Evolutionary conservation across 2,329 filamentous ascomycete genomes (phyloP).

Genomic region (Nakataea oryzae): DNA sequence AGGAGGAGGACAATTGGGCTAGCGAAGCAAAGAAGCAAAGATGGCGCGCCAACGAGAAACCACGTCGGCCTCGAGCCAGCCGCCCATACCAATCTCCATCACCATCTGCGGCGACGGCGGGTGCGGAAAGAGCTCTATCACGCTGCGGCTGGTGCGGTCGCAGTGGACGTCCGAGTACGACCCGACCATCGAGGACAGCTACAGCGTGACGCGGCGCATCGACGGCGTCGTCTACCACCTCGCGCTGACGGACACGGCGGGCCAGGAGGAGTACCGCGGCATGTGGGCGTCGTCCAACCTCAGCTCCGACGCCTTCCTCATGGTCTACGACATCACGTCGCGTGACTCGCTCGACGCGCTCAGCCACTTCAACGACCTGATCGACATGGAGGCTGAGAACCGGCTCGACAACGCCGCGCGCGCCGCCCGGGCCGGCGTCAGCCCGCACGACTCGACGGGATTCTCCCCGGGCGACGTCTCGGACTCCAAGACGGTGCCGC

Average conservation of each 20-base stretch:
- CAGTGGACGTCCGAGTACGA: constrained; percentile 81
- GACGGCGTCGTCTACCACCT: constrained; percentile 76
- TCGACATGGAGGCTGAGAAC: constrained; percentile 71
- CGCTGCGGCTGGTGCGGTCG: constrained; percentile 68
- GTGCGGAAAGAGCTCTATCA: constrained; percentile 78
- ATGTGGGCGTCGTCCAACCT: constrained; percentile 78
- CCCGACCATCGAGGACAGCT: constrained; percentile 75
- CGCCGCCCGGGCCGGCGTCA: constrained; percentile 32
- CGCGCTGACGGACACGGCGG: constrained; percentile 70
- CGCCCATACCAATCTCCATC: constrained; percentile 54
- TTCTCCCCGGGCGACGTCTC: constrained; percentile 18
- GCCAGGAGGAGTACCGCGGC: constrained; percentile 82
- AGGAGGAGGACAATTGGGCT: neutral
- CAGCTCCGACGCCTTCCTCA: constrained; percentile 69
- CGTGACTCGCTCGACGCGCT: constrained; percentile 58
- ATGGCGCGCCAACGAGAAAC: constrained; percentile 1
- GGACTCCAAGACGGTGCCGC: constrained; percentile 46
- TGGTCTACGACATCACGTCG: constrained; percentile 81
- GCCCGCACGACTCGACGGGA: constrained; percentile 13
- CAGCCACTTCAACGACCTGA: constrained; percentile 71
- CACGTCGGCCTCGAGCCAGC: constrained; percentile 15
- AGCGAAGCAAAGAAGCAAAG: neutral
- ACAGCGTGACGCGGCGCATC: constrained; percentile 70
- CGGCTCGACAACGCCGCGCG: constrained; percentile 50
- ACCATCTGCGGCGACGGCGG: constrained; percentile 83